These are phyloP conservation scores for Cruciata laevipes DNA, from an alignment of 257 asterid genomes.

Conservation along the genomic window DNA sequence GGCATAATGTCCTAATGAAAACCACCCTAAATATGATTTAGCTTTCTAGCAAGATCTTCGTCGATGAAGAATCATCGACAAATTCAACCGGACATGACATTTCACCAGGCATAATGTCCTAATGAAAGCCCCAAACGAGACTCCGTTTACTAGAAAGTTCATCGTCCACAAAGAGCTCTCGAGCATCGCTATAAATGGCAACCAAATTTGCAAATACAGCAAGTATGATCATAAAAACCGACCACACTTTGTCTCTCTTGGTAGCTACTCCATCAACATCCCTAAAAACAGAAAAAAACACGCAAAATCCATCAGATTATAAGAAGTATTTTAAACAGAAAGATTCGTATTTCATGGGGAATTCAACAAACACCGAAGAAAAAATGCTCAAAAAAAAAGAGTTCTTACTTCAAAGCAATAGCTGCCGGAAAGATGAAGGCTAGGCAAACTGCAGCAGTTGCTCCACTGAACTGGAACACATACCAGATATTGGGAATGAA, in stretches of 20 bases:
- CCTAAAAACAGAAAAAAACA: constrained; percentile 29
- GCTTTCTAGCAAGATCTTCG: not conserved
- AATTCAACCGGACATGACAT: not conserved
- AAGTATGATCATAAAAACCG: constrained; percentile 41
- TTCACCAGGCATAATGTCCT: not conserved
- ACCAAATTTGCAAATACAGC: constrained; percentile 42
- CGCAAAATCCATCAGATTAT: constrained; percentile 13
- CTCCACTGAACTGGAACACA: constrained; percentile 93
- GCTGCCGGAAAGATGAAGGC: constrained; percentile 79
- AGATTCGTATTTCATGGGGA: too few relatives aligned
- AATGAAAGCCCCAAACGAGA: constrained; percentile 10
- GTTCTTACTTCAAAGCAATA: constrained; percentile 36
- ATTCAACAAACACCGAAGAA: not conserved
- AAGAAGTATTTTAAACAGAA: not conserved
- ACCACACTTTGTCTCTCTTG: constrained; percentile 32
- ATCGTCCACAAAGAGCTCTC: constrained; percentile 22
- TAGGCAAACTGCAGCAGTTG: constrained; percentile 79
- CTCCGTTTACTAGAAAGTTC: not conserved
- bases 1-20: not conserved
- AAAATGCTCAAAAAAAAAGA: not conserved
- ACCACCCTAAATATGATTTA: not conserved
- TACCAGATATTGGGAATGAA: constrained; percentile 96
- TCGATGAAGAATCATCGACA: not conserved
- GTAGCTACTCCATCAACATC: constrained; percentile 32
- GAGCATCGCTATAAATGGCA: constrained; percentile 45